Evolutionary conservation across 257 asterid species (phyloP), one percentile per base, ranked within the genome.

Genomic region (Scutellaria galericulata): DNA sequence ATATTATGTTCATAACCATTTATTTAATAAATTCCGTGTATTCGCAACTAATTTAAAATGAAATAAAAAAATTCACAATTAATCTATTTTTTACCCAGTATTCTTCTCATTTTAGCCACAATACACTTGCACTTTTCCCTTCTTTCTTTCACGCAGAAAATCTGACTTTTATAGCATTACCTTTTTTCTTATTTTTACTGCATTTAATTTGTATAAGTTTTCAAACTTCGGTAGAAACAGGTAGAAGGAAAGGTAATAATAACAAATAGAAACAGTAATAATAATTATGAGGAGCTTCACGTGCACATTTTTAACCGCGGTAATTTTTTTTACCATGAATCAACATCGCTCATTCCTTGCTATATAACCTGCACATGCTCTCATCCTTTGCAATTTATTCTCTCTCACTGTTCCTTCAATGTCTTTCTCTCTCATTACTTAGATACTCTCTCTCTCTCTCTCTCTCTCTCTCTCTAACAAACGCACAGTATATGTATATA

Each of bases 341-440:
- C 24, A 60, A 0, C 72, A 52, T 27, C 20, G 13, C 2, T 46
- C 68, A 47, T 14, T 50, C 40, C 56, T 47, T 10, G 7, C 44
- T 50, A 72, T 60, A 74, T 40, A 50, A 73, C 50, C 73, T 74
- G 54, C 62, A 65, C 78, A 74, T 65, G 71, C 58, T 65, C 56
- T 44, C 73, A 31, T 2, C 44, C 48, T 55, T 67, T 7, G 9
- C 64, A 51, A 15, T 59, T 59, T 60, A 15, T 71, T 47, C 61
- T 39, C 61, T 39, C 70, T 2, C 61, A 5, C 51, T 44, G 5
- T 27, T 61, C 70, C 59, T 62, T 27, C 50, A n/a, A 8, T 39
- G 5, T 31, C 9, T 62, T 15, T 69, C 72, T 76, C 76, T 53
- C 53, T 44, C 68, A 12, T 8, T 14, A 9, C 5, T 8, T 71